A percentile compares a stretch with the other conserved stretches of the same genome.
Evolutionary conservation across 225 moss, liverwort and hornwort genomes (phyloP).

Genomic region (Physcomitrium patens): DNA sequence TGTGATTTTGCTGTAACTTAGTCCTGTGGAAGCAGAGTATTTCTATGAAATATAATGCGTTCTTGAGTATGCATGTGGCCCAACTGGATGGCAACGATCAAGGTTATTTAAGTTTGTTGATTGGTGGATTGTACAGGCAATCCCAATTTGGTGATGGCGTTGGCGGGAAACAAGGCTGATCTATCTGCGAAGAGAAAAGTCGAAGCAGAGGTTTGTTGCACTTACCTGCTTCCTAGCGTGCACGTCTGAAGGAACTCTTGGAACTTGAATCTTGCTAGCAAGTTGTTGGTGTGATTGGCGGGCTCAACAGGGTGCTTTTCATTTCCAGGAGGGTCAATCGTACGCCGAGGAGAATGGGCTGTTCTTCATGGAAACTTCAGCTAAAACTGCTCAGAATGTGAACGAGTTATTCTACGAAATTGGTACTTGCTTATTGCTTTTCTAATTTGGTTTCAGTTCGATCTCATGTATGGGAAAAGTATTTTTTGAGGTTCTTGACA

Average conservation of each 20-base stretch:
- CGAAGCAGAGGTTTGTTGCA: conserved; percentile 69
- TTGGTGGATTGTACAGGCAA: conserved; percentile 56
- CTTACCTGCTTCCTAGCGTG: conserved; percentile 10
- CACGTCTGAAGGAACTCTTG: not conserved
- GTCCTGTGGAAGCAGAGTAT: too few species aligned
- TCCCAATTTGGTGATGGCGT: conserved; percentile 88
- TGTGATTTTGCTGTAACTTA: not conserved
- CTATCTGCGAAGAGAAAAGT: conserved; percentile 77
- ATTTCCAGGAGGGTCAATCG: conserved; percentile 82
- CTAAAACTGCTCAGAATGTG: conserved; percentile 95
- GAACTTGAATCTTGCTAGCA: conserved; percentile 2
- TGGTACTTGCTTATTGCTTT: conserved; percentile 47
- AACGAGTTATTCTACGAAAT: conserved; percentile 98
- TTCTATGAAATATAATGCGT: not conserved
- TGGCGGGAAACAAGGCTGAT: conserved; percentile 97
- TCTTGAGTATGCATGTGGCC: not conserved
- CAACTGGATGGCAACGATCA: not conserved
- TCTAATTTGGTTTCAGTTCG: not conserved
- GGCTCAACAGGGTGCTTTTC: not conserved
- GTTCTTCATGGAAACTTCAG: conserved; percentile 99
- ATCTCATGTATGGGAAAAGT: not conserved
- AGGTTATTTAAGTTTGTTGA: conserved; percentile 2
- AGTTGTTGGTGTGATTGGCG: not conserved
- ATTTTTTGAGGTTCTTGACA: not conserved
- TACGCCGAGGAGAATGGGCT: conserved; percentile 96